Percentiles rank a stretch among this genome's conserved stretches.
Conservation (phyloP, 2,329 filamentous ascomycete genomes). For the Colletotrichum caudatum region DNA sequence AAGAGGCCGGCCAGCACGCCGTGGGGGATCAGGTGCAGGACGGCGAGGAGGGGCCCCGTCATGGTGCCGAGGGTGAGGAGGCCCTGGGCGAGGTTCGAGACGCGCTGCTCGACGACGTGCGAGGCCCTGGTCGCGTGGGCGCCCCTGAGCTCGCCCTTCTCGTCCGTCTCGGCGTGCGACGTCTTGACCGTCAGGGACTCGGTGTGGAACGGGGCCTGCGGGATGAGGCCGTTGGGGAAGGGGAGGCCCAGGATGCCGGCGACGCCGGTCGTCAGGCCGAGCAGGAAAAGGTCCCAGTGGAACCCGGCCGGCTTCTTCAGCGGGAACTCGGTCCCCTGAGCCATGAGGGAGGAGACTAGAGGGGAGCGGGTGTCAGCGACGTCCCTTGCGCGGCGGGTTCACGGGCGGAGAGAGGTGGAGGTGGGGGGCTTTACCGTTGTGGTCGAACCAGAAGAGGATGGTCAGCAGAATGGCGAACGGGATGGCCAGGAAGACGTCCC, state of each 20-base stretch:
- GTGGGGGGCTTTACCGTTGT: slow-evolving; percentile 72
- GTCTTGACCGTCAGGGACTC: slow-evolving; percentile 77
- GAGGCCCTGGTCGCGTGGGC: slow-evolving; percentile 64
- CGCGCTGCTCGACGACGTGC: slow-evolving; percentile 81
- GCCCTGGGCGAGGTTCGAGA: slow-evolving; percentile 83
- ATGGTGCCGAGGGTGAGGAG: slow-evolving; percentile 84
- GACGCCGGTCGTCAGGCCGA: slow-evolving; percentile 81
- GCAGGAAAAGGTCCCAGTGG: slow-evolving; percentile 86
- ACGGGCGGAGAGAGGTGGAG: not conserved
- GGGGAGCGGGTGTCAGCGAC: not conserved
- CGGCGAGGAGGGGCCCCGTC: slow-evolving; percentile 78
- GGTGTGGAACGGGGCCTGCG: slow-evolving; percentile 86
- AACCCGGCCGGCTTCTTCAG: slow-evolving; percentile 85
- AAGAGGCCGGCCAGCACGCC: slow-evolving; percentile 84
- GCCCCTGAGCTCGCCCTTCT: slow-evolving; percentile 67
- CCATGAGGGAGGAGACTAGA: slow-evolving; percentile 83
- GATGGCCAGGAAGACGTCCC: slow-evolving; percentile 84
- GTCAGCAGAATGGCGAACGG: slow-evolving; percentile 88
- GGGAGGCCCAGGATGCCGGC: slow-evolving; percentile 82
- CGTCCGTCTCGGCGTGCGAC: slow-evolving; percentile 63
- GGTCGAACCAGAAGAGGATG: slow-evolving; percentile 89
- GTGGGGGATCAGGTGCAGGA: slow-evolving; percentile 82
- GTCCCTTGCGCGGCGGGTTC: too few relatives aligned
- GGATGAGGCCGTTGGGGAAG: slow-evolving; percentile 86
- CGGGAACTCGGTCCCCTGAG: slow-evolving; percentile 85